phyloP scores from a whole-genome alignment of 768 basidiomycete species.

The Phlebiopsis flavidoalba region DNA sequence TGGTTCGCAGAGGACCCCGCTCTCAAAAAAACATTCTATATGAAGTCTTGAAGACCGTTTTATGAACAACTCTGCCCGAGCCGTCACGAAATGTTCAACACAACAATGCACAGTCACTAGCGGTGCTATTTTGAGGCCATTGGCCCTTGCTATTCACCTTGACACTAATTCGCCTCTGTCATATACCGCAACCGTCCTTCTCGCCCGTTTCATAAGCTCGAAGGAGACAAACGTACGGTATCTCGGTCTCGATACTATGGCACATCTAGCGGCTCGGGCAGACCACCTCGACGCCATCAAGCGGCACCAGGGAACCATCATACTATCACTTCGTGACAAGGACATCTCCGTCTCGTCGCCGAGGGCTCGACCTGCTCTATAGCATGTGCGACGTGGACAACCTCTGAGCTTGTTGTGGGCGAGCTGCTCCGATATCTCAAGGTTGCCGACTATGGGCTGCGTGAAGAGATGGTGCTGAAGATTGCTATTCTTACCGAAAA shows the following conservation, averaged over 20 bases:
- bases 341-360: conserved; percentile 93
- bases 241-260: conserved; percentile 96
- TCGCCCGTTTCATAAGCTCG: conserved; percentile 94
- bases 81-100: conserved; percentile 94
- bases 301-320: conserved; percentile 93
- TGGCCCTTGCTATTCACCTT: conserved; percentile 89
- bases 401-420: conserved; percentile 91
- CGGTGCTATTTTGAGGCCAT: conserved; percentile 99
- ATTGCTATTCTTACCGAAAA: conserved; percentile 99
- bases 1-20: conserved; percentile 69
- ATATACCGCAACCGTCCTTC: conserved; percentile 78
- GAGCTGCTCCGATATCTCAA: conserved; percentile 91
- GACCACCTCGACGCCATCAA: conserved; percentile 92
- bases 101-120: conserved; percentile 97
- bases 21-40: conserved; percentile 68
- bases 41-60: conserved; percentile 81
- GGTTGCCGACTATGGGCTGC: conserved; percentile 93
- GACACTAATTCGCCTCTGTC: conserved; percentile 90
- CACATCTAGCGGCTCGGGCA: conserved; percentile 91
- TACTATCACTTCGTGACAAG: conserved; percentile 89
- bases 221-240: conserved; percentile 99
- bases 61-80: conserved; percentile 88
- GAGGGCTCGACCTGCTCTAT: conserved; percentile 93
- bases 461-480: conserved; percentile 99
- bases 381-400: conserved; percentile 99